A percentile compares a stretch with the other conserved stretches of the same genome.
phyloP scores from a whole-genome alignment of 1,284 basidiomycete species.

The Earliella scabrosa region DNA sequence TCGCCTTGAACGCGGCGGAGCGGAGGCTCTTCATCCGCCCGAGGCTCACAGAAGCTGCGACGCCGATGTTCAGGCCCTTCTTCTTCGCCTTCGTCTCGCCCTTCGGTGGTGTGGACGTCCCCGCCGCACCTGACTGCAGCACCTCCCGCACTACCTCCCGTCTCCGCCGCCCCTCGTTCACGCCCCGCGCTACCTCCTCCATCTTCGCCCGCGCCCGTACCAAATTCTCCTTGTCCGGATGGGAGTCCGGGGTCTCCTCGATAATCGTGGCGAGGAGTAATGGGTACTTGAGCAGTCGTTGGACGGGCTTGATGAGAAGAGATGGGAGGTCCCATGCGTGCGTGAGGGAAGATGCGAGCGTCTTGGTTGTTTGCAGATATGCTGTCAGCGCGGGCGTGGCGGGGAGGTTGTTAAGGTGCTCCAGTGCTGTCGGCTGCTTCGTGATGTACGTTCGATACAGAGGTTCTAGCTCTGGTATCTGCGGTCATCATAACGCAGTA shows the following conservation, averaged over 20 bases:
- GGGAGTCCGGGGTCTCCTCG: constrained; percentile 76
- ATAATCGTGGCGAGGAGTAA: constrained; percentile 83
- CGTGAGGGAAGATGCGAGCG: constrained; percentile 71
- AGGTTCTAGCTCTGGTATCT: constrained; percentile 80
- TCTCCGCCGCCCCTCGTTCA: constrained; percentile 87
- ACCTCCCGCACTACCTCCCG: constrained; percentile 85
- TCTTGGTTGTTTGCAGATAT: constrained; percentile 73
- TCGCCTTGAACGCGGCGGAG: constrained; percentile 33
- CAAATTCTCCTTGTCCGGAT: constrained; percentile 76
- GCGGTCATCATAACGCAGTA: constrained; percentile 8
- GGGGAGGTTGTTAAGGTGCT: constrained; percentile 65
- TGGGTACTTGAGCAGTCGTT: constrained; percentile 92
- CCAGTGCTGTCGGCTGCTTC: constrained; percentile 78
- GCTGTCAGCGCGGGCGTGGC: constrained; percentile 60
- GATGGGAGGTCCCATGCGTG: constrained; percentile 95
- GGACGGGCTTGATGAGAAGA: constrained; percentile 88
- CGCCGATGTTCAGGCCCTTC: constrained; percentile 46
- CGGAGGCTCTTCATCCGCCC: constrained; percentile 60
- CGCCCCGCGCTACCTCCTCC: constrained; percentile 79
- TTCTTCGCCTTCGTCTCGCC: constrained; percentile 43
- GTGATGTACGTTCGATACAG: constrained; percentile 90
- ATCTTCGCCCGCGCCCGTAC: constrained; percentile 69
- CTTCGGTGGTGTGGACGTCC: constrained; percentile 20
- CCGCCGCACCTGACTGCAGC: constrained; percentile 39
- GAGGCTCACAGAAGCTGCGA: constrained; percentile 60